Percentiles rank a stretch among this genome's conserved stretches.
phyloP scores from a whole-genome alignment of 352 stramenopile genomes.

The Globisporangium polare region DNA sequence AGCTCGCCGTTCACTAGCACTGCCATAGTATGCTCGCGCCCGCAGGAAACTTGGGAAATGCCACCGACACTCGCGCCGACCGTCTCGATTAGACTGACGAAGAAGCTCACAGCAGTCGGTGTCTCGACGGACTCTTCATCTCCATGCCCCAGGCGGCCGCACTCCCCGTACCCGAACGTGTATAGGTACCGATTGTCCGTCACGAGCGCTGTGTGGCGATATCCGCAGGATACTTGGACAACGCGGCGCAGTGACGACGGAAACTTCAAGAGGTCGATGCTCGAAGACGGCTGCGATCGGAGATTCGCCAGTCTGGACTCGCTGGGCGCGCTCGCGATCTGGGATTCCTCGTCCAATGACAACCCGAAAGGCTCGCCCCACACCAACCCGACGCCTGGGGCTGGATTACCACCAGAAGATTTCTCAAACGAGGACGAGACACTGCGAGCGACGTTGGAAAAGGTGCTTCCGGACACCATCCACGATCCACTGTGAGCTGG shows the following conservation, averaged over 20 bases:
- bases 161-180: slow-evolving; percentile 82
- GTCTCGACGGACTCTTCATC: slow-evolving; percentile 42
- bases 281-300: neutral
- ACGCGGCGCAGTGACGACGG: slow-evolving; percentile 52
- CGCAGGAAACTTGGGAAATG: slow-evolving; percentile 58
- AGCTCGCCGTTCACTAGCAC: slow-evolving; percentile 62
- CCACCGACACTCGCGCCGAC: slow-evolving; percentile 32
- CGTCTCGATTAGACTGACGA: slow-evolving; percentile 39
- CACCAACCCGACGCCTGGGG: slow-evolving; percentile 46
- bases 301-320: slow-evolving; percentile 23
- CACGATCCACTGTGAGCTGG: slow-evolving; percentile 29
- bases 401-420: slow-evolving; percentile 10
- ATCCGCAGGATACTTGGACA: slow-evolving; percentile 69
- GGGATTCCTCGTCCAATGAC: slow-evolving; percentile 61
- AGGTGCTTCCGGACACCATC: slow-evolving; percentile 26
- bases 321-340: slow-evolving; percentile 13
- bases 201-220: slow-evolving; percentile 72
- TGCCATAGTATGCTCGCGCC: slow-evolving; percentile 84
- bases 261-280: slow-evolving; percentile 39
- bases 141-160: slow-evolving; percentile 68
- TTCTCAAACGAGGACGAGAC: neutral
- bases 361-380: slow-evolving; percentile 60
- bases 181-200: slow-evolving; percentile 61
- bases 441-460: slow-evolving; percentile 7
- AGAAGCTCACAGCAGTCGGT: slow-evolving; percentile 52